Base-by-base conservation (phyloP, 2,329 filamentous ascomycete species). In the Paraphaeosphaeria sporulosa region DNA sequence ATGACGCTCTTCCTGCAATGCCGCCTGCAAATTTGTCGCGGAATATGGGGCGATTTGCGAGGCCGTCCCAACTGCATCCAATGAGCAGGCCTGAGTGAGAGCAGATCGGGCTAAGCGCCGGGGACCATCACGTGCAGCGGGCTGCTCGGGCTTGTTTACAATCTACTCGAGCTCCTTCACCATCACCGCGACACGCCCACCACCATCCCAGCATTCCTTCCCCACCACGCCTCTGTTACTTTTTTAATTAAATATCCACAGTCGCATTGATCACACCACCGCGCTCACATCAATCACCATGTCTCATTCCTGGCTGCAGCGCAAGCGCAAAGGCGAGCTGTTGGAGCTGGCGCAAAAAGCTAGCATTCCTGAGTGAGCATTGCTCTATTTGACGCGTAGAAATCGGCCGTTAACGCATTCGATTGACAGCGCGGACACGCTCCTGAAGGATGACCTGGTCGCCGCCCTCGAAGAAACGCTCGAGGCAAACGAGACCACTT, bases 361-460 rank as follows among this genome's bases (percentile, higher is more conserved):
- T 63, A 90, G 90, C 60, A 82, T 94, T 57, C 84, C 87, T 74
- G 86, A 91, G 93, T 96, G 87, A 73, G 89, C 86, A 63, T 38
- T 51, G 46, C 43, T 58, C 50, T 52, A 8, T n/a, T 40, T 43
- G 30, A 42, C 52, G 30, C 36, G 30, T 23, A n/a, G 15, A 30
- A 19, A 1, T n/a, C 17, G 23, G 51, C 58, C 63, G 54, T 52
- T 66, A 64, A 60, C 60, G 60, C 36, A 62, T 59, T 52, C 60
- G 46, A 62, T 62, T 65, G 65, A 65, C 72, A 94, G 91, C 73
- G 89, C 86, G 72, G 88, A 92, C 67, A 83, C 84, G 58, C 81
- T 90, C 65, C 91, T 90, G 78, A 97, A 97, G 80, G 83, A 84
- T 65, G 93, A 97, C 51, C 86, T 98, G 61, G 92, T 94, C 73